Evolutionary conservation across 2,329 filamentous ascomycete species (phyloP).

Genomic region (Sarocladium brachiariae): DNA sequence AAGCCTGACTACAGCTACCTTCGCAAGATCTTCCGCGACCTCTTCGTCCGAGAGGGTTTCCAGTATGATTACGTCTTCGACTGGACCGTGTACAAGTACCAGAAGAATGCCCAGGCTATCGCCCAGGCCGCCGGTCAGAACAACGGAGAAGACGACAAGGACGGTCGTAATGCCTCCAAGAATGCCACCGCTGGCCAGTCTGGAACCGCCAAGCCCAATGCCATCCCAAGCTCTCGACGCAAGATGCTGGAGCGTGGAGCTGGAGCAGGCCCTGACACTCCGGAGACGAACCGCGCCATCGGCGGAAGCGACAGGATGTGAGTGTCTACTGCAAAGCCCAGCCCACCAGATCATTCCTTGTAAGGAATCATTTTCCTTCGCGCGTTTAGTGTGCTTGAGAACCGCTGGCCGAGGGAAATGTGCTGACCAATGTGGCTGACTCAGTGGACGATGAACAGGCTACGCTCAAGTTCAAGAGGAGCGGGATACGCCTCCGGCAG

Average conservation of each 20-base stretch:
- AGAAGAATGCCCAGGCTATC: conserved; percentile 97
- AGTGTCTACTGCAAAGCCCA: conserved; percentile 54
- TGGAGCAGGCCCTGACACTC: conserved; percentile 55
- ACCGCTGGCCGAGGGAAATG: conserved; percentile 67
- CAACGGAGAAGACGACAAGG: conserved; percentile 68
- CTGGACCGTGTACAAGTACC: conserved; percentile 99
- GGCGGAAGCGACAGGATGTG: conserved; percentile 91
- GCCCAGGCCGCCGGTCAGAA: conserved; percentile 67
- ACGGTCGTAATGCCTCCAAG: conserved; percentile 55
- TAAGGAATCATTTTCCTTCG: conserved; percentile 78
- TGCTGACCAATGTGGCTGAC: conserved; percentile 74
- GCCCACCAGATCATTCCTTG: conserved; percentile 56
- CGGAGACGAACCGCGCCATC: conserved; percentile 67
- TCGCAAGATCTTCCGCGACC: conserved; percentile 99
- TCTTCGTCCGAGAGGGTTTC: conserved; percentile 98
- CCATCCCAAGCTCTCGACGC: conserved; percentile 70
- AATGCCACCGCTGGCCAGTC: conserved; percentile 57
- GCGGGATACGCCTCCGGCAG: conserved; percentile 39
- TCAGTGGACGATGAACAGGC: conserved; percentile 79
- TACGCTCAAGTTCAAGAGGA: conserved; percentile 75
- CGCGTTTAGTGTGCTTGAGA: conserved; percentile 70
- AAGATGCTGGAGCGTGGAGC: conserved; percentile 70
- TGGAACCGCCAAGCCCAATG: conserved; percentile 61
- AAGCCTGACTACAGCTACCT: conserved; percentile 99
- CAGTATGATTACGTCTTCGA: conserved; percentile 99